Conservation (phyloP, 176 grass and related monocot genomes). For the Elaeis guineensis region DNA sequence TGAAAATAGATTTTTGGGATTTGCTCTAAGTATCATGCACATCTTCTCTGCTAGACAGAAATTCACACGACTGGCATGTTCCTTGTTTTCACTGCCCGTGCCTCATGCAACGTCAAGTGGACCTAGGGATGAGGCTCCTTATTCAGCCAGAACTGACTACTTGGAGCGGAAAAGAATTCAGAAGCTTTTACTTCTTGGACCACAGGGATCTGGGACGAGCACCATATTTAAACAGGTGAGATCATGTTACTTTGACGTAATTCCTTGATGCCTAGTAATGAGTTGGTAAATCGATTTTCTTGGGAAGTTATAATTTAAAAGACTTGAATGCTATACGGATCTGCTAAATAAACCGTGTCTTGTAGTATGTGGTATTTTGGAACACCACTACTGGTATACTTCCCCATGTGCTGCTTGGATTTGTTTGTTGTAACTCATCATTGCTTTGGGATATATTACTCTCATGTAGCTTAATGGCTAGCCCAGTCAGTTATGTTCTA, state of each 20-base stretch:
- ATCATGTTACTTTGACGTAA: not conserved
- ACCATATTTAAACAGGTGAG: conserved; percentile 93
- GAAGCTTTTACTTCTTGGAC: conserved; percentile 86
- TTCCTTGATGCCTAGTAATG: too few species aligned
- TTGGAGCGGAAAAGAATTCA: conserved; percentile 73
- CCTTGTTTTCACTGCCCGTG: conserved; percentile 73
- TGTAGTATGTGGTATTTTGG: too few species aligned
- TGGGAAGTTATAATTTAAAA: too few species aligned
- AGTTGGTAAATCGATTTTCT: too few species aligned
- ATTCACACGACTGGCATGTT: conserved; percentile 57
- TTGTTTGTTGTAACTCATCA: too few species aligned
- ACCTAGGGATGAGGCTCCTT: conserved; percentile 43
- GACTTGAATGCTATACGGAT: too few species aligned
- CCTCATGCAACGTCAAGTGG: conserved; percentile 40
- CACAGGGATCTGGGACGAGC: conserved; percentile 75
- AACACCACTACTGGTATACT: too few species aligned
- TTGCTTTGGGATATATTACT: too few species aligned
- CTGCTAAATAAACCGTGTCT: too few species aligned
- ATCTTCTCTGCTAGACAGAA: conserved; percentile 33
- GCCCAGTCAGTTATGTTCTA: too few species aligned
- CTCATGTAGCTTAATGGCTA: too few species aligned
- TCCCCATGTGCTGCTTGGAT: too few species aligned
- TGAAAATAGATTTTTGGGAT: not conserved
- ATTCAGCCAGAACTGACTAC: conserved; percentile 59
- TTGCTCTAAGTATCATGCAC: not conserved